Percentiles rank a stretch among this genome's conserved stretches.
These are phyloP conservation scores for Leccinum arenicola DNA, from an alignment of 768 basidiomycete genomes.

Conservation along the genomic window DNA sequence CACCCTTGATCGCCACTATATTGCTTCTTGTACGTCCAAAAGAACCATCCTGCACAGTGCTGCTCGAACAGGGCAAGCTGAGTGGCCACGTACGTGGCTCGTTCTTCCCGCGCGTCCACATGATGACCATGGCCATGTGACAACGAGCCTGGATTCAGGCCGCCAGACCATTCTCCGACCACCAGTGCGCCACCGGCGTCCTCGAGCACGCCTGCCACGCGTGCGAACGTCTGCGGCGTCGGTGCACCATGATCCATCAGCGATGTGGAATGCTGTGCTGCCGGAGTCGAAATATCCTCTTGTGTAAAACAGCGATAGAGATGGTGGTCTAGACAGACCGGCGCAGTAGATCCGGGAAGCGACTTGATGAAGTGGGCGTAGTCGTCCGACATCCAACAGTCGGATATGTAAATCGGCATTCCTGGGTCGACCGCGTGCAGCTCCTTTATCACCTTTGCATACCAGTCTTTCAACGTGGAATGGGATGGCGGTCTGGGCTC, in stretches of 20 bases:
- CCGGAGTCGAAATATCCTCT: conserved; percentile 52
- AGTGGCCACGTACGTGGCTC: conserved; percentile 52
- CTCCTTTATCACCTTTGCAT: conserved; percentile 50
- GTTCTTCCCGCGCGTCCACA: conserved; percentile 38
- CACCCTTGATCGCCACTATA: conserved; percentile 66
- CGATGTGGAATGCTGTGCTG: conserved; percentile 49
- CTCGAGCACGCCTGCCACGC: conserved; percentile 33
- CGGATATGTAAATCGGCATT: conserved; percentile 71
- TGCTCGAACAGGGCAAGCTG: conserved; percentile 65
- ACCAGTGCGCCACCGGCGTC: conserved; percentile 52
- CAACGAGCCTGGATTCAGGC: conserved; percentile 63
- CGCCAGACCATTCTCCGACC: conserved; percentile 80
- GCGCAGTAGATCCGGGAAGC: conserved; percentile 30
- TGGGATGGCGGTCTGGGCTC: conserved; percentile 56
- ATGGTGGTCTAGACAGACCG: conserved; percentile 75
- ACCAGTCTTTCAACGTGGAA: conserved; percentile 57
- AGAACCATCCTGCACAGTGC: conserved; percentile 72
- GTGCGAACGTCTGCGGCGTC: conserved; percentile 41
- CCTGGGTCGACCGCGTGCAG: conserved; percentile 49
- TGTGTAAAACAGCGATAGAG: conserved; percentile 78
- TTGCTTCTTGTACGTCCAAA: conserved; percentile 83
- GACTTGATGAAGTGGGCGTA: conserved; percentile 56
- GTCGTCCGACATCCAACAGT: conserved; percentile 69
- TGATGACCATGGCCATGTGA: conserved; percentile 34
- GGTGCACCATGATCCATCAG: conserved; percentile 41